Percentiles rank a stretch among this genome's conserved stretches.
Conservation (phyloP, 179 eudicot genomes). For the Spergularia azorica region DNA sequence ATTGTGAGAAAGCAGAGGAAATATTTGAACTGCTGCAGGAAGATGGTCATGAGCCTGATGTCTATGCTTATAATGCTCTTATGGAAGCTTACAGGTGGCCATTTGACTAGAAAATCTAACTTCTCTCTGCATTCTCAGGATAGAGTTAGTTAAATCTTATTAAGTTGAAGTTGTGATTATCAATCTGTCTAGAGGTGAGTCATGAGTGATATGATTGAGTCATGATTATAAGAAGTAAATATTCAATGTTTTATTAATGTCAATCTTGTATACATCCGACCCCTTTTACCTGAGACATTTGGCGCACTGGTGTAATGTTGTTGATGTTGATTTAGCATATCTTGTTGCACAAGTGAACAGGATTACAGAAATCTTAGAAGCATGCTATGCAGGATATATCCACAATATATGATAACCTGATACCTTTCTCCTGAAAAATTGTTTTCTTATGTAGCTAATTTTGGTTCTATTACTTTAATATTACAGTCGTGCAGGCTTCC, state of each 20-base stretch:
- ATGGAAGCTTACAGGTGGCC: conserved; percentile 88
- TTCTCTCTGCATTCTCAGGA: no score
- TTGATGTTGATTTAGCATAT: no score
- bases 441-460: conserved; percentile 6
- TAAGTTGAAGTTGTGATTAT: background rate
- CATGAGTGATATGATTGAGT: no score
- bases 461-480: background rate
- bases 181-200: no score
- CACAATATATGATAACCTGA: background rate
- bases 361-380: background rate
- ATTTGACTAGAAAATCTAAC: background rate
- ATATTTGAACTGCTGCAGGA: conserved; percentile 81
- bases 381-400: background rate
- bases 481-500: conserved; percentile 79
- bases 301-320: no score
- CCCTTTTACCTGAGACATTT: no score
- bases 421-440: background rate
- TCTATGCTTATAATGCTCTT: conserved; percentile 85
- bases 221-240: no score
- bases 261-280: no score
- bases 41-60: conserved; percentile 87
- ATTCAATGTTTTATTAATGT: no score
- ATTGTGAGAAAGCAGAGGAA: conserved; percentile 91
- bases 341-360: background rate
- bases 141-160: background rate